phyloP scores from a whole-genome alignment of 306 rosid species.

The Vicia villosa region DNA sequence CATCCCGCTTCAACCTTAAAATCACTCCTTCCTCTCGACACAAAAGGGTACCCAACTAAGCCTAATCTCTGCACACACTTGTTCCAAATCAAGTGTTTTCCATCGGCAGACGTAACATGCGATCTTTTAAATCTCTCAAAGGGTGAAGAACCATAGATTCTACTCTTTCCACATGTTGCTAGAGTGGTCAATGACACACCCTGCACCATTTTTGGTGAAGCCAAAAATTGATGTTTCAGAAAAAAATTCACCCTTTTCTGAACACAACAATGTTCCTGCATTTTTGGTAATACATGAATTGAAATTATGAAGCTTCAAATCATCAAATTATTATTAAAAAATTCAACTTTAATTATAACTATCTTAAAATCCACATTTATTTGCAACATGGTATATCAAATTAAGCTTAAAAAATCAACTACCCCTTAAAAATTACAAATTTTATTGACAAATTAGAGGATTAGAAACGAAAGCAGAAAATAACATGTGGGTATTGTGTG shows the following conservation, averaged over 20 bases:
- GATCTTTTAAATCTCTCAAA: constrained; percentile 50
- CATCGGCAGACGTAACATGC: constrained; percentile 36
- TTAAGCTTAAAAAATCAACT: not conserved
- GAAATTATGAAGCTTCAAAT: constrained; percentile 21
- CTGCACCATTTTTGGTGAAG: constrained; percentile 56
- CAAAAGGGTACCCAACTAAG: constrained; percentile 44
- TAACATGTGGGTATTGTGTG: constrained; percentile 8
- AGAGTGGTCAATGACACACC: constrained; percentile 63
- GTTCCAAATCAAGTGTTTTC: constrained; percentile 42
- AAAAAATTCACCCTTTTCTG: constrained; percentile 23
- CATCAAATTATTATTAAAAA: not conserved
- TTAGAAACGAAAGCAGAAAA: constrained; percentile 20
- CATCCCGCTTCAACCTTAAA: constrained; percentile 71
- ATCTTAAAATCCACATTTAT: not conserved
- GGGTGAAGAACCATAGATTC: constrained; percentile 50
- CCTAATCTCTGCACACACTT: constrained; percentile 40
- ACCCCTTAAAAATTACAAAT: constrained; percentile 8
- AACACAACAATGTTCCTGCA: constrained; percentile 23
- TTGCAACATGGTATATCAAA: not conserved
- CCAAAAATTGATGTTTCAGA: constrained; percentile 25
- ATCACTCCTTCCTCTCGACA: constrained; percentile 42
- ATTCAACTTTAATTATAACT: not conserved
- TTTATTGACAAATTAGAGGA: constrained; percentile 17
- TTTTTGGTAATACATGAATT: constrained; percentile 18
- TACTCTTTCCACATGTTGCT: constrained; percentile 50